phyloP scores from a whole-genome alignment of 1,139 yeast species.

The Geotrichum reessii region DNA sequence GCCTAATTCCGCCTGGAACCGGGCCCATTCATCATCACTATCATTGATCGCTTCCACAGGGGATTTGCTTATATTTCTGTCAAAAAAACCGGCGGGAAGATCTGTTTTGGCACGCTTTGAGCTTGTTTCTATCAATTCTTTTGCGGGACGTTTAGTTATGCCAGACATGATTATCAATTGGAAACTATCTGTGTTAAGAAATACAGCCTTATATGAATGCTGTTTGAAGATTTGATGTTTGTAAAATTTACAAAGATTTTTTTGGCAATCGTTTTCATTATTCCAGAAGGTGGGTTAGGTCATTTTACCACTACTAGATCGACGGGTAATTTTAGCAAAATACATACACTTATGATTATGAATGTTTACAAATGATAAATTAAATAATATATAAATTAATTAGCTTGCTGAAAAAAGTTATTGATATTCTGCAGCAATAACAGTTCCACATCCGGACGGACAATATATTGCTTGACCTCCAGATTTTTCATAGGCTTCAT shows the following conservation, averaged over 20 bases:
- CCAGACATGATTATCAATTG: slow-evolving; percentile 4
- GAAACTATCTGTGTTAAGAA: neutral
- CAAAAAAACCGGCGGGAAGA: slow-evolving; percentile 4
- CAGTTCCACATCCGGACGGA: slow-evolving; percentile 65
- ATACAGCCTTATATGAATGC: neutral
- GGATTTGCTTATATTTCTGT: neutral
- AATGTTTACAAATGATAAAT: too few relatives aligned
- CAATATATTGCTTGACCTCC: slow-evolving; percentile 54
- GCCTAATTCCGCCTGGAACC: slow-evolving; percentile 16
- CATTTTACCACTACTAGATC: neutral
- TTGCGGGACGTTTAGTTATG: slow-evolving; percentile 56
- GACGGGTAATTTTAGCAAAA: neutral
- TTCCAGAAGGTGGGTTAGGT: neutral
- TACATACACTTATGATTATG: too few relatives aligned
- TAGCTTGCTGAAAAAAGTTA: neutral
- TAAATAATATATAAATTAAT: neutral
- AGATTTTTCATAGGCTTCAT: slow-evolving; percentile 40
- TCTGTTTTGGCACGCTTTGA: slow-evolving; percentile 38
- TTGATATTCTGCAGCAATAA: slow-evolving; percentile 13
- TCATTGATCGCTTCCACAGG: neutral
- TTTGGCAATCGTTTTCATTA: neutral
- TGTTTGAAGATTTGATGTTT: neutral
- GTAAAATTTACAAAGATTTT: neutral
- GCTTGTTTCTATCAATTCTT: slow-evolving; percentile 61
- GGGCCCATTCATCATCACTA: slow-evolving; percentile 16